Percentiles rank a stretch among this genome's conserved stretches.
These are phyloP conservation scores for Cryptococcus wingfieldii DNA, from an alignment of 1,284 basidiomycete genomes.

Conservation along the genomic window DNA sequence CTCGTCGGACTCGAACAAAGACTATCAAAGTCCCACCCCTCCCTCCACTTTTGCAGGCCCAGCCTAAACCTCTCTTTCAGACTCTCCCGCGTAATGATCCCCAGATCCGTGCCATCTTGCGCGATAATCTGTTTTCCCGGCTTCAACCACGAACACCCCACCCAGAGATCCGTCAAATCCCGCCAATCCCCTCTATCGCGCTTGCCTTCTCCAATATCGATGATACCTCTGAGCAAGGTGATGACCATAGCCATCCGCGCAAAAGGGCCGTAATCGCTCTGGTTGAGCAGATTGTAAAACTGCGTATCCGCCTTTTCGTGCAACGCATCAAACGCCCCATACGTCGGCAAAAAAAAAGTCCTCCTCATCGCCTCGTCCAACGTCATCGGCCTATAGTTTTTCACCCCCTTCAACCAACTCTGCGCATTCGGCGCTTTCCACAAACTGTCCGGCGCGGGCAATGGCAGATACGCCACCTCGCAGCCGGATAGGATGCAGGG, in stretches of 20 bases:
- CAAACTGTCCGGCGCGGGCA: conserved; percentile 49
- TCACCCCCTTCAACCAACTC: conserved; percentile 43
- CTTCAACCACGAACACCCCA: conserved; percentile 32
- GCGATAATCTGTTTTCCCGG: conserved; percentile 30
- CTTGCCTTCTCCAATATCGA: conserved; percentile 50
- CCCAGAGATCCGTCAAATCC: conserved; percentile 48
- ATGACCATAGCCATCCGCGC: conserved; percentile 47
- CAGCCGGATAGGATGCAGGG: conserved; percentile 41
- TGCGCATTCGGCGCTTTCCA: conserved; percentile 49
- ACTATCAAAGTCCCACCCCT: conserved; percentile 51
- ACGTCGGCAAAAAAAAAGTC: conserved; percentile 40
- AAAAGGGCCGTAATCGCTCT: conserved; percentile 48
- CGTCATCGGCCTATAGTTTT: conserved; percentile 36
- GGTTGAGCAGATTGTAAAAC: conserved; percentile 35
- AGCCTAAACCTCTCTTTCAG: conserved; percentile 33
- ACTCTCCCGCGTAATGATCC: conserved; percentile 27
- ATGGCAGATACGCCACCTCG: conserved; percentile 45
- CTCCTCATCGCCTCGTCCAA: conserved; percentile 46
- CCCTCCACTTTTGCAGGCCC: conserved; percentile 46
- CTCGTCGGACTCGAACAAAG: conserved; percentile 29
- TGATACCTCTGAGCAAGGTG: conserved; percentile 47
- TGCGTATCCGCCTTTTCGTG: conserved; percentile 36
- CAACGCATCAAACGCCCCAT: conserved; percentile 38
- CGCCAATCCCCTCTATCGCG: conserved; percentile 46
- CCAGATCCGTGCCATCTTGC: conserved; percentile 33